Conservation (phyloP, 495 filamentous ascomycete genomes). For the Tuber aestivum region DNA sequence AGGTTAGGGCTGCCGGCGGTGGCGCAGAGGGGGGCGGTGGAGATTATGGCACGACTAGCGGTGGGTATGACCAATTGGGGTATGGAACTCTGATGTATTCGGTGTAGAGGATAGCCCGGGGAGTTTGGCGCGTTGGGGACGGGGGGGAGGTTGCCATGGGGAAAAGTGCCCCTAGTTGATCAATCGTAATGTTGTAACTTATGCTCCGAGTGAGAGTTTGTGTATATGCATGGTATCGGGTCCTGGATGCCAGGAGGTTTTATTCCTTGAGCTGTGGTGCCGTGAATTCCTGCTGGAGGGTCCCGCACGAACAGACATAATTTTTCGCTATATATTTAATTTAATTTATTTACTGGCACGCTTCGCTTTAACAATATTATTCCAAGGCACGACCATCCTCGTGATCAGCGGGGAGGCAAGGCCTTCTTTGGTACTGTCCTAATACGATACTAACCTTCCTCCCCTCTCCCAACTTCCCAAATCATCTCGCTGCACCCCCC, state of each 20-base stretch:
- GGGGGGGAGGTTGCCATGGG: not conserved
- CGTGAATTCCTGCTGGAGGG: not conserved
- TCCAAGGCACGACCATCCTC: not conserved
- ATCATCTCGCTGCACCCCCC: not conserved
- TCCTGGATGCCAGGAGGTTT: not conserved
- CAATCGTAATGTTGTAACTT: not conserved
- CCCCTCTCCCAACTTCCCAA: not conserved
- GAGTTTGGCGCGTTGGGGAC: not conserved
- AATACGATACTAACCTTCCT: not conserved
- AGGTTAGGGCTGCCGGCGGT: constrained; percentile 34
- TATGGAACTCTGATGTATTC: constrained; percentile 45
- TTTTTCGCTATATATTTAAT: not conserved
- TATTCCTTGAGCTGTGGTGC: not conserved
- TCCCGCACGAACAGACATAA: not conserved
- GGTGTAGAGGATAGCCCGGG: not conserved
- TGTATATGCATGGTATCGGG: not conserved
- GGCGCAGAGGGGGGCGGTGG: constrained; percentile 45
- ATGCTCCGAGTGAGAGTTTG: not conserved
- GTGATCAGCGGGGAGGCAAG: not conserved
- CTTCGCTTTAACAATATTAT: not conserved
- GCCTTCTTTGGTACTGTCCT: too few relatives aligned
- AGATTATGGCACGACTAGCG: constrained; percentile 43
- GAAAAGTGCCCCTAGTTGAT: not conserved
- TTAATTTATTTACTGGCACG: not conserved
- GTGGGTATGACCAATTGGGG: constrained; percentile 45